These are phyloP conservation scores for Aurinia saxatilis DNA, from an alignment of 345 rosid species.

Conservation along the genomic window DNA sequence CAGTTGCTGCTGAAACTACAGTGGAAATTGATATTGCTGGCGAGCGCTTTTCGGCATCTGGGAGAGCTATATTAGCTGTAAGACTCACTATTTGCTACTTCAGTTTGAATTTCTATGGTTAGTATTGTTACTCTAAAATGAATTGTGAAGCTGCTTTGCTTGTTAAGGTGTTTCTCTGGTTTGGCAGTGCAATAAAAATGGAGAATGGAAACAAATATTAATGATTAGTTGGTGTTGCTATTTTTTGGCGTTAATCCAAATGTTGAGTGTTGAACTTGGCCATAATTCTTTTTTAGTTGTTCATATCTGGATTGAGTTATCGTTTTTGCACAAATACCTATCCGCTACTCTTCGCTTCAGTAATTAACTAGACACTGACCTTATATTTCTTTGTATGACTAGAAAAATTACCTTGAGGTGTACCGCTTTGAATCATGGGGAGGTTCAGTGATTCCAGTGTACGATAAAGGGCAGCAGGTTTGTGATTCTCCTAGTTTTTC, in stretches of 20 bases:
- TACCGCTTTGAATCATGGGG: constrained; percentile 99
- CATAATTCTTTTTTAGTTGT: neutral
- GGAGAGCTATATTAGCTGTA: constrained; percentile 85
- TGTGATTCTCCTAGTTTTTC: constrained; percentile 10
- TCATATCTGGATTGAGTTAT: neutral
- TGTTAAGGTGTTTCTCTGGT: constrained; percentile 8
- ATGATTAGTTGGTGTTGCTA: neutral
- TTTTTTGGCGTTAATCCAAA: neutral
- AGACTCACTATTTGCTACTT: constrained; percentile 29
- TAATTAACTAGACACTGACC: constrained; percentile 16
- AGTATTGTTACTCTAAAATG: neutral
- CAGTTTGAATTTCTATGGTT: neutral
- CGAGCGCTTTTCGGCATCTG: constrained; percentile 77
- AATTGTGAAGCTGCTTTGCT: neutral
- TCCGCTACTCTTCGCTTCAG: neutral
- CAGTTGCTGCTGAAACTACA: constrained; percentile 88
- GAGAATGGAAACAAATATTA: neutral
- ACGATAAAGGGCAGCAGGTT: constrained; percentile 83
- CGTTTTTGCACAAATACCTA: neutral
- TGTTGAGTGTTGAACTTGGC: neutral
- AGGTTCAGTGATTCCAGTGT: constrained; percentile 82
- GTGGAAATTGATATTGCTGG: constrained; percentile 97
- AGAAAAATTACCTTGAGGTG: constrained; percentile 94
- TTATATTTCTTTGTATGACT: constrained; percentile 26
- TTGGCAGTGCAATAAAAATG: neutral